Percentiles rank a stretch among this genome's conserved stretches.
Evolutionary conservation across 164 flowering plant genomes (phyloP).

Genomic region (Nelumbo lutea): DNA sequence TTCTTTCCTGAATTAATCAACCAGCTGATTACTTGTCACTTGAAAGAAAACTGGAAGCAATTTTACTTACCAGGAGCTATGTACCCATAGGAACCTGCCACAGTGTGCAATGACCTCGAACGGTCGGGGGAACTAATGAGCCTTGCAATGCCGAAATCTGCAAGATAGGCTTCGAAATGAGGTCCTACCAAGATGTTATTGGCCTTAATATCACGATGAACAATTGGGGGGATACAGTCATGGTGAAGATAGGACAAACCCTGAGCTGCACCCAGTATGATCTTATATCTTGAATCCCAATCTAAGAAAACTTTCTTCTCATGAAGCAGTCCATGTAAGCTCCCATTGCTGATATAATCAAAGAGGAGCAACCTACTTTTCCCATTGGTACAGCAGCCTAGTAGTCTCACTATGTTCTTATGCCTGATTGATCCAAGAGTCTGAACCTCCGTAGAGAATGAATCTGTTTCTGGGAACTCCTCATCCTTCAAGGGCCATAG

Average conservation of each 20-base stretch:
- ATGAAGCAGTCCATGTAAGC: slow-evolving; percentile 46
- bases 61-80: slow-evolving; percentile 60
- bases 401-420: slow-evolving; percentile 56
- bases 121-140: slow-evolving; percentile 30
- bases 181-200: slow-evolving; percentile 57
- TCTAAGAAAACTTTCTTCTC: slow-evolving; percentile 39
- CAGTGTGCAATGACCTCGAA: slow-evolving; percentile 24
- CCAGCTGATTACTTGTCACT: not conserved
- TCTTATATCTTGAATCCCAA: slow-evolving; percentile 58
- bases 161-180: slow-evolving; percentile 49
- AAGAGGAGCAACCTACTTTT: slow-evolving; percentile 46
- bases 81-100: slow-evolving; percentile 70
- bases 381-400: slow-evolving; percentile 49
- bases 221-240: slow-evolving; percentile 58
- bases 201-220: slow-evolving; percentile 61
- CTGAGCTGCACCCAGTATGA: slow-evolving; percentile 52
- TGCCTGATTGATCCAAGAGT: slow-evolving; percentile 60
- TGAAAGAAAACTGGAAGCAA: not conserved
- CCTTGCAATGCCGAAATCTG: slow-evolving; percentile 69
- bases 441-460: slow-evolving; percentile 49
- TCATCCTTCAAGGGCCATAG: slow-evolving; percentile 40
- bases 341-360: slow-evolving; percentile 60
- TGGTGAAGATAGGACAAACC: slow-evolving; percentile 68
- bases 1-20: not conserved
- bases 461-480: slow-evolving; percentile 40